Evolutionary conservation across 2,329 filamentous ascomycete species (phyloP).

Genomic region (Fusarium albosuccineum): DNA sequence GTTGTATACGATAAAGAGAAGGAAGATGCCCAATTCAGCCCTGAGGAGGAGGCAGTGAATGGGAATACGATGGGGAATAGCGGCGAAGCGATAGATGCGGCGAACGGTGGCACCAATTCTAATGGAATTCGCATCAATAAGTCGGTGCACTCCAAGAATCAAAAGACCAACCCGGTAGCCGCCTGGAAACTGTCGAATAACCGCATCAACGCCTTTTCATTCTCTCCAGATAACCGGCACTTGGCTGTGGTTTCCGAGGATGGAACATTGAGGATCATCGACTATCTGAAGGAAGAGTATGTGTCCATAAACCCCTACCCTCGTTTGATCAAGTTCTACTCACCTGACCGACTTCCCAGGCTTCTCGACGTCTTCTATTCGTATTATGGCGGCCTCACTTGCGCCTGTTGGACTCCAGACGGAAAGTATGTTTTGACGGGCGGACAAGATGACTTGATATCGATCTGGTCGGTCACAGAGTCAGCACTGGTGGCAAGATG

Average conservation of each 20-base stretch:
- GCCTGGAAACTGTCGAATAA: slow-evolving; percentile 94
- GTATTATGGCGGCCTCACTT: slow-evolving; percentile 93
- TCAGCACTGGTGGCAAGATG: slow-evolving; percentile 89
- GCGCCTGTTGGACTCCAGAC: slow-evolving; percentile 97
- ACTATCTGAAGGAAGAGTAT: slow-evolving; percentile 91
- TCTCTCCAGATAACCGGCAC: slow-evolving; percentile 89
- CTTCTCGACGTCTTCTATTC: slow-evolving; percentile 89
- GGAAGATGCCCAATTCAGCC: slow-evolving; percentile 83
- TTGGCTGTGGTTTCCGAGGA: slow-evolving; percentile 93
- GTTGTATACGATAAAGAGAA: slow-evolving; percentile 98
- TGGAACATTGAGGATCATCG: slow-evolving; percentile 88
- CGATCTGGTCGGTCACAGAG: slow-evolving; percentile 93
- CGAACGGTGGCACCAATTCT: slow-evolving; percentile 50
- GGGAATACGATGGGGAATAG: slow-evolving; percentile 65
- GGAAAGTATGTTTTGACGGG: slow-evolving; percentile 96
- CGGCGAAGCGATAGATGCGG: slow-evolving; percentile 52
- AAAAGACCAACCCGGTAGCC: slow-evolving; percentile 92
- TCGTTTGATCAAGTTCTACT: not conserved
- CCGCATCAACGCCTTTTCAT: slow-evolving; percentile 89
- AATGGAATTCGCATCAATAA: slow-evolving; percentile 81
- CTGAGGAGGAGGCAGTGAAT: slow-evolving; percentile 69
- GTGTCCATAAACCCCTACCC: slow-evolving; percentile 46
- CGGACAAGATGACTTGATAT: slow-evolving; percentile 94
- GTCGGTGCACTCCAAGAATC: slow-evolving; percentile 92
- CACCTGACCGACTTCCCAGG: slow-evolving; percentile 58